These are phyloP conservation scores for Cytospora paraplurivora DNA, from an alignment of 2,329 filamentous ascomycete species.

Conservation along the genomic window DNA sequence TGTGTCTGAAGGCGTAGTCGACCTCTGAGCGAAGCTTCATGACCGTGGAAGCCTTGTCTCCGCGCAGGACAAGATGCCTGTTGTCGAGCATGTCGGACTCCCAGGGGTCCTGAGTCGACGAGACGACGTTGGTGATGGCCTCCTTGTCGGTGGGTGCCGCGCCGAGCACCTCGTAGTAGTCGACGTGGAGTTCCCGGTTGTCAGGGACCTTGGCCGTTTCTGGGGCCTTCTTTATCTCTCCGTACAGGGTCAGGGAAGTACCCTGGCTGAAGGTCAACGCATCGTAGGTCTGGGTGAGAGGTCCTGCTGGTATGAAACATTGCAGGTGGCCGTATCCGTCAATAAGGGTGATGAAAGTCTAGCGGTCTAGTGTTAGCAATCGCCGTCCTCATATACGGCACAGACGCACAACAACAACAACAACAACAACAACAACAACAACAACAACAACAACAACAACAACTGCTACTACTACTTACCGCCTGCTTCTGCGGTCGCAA, in stretches of 20 bases:
- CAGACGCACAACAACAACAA: background rate
- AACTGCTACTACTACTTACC: constrained; percentile 51
- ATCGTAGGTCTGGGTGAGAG: constrained; percentile 89
- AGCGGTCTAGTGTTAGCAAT: constrained; percentile 10
- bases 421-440: background rate
- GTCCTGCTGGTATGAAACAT: constrained; percentile 74
- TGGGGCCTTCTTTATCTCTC: constrained; percentile 82
- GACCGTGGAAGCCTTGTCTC: constrained; percentile 79
- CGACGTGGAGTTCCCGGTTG: constrained; percentile 84
- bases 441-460: background rate
- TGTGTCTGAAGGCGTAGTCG: constrained; percentile 76
- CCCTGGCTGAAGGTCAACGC: constrained; percentile 82
- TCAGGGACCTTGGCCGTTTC: constrained; percentile 77
- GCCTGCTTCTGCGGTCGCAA: constrained; percentile 80
- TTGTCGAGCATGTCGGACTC: constrained; percentile 57
- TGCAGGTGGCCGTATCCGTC: constrained; percentile 86
- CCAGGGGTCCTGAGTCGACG: constrained; percentile 60
- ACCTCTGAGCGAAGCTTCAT: constrained; percentile 85
- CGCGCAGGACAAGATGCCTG: constrained; percentile 82
- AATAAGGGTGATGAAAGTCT: constrained; percentile 73
- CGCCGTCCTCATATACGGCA: too few species aligned
- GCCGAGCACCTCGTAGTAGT: constrained; percentile 82
- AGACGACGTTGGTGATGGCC: constrained; percentile 80
- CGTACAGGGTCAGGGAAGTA: constrained; percentile 82
- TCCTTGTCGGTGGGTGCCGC: constrained; percentile 84